Base-by-base conservation (phyloP, 2,329 filamentous ascomycete genomes). In the Alternaria ventricosa region DNA sequence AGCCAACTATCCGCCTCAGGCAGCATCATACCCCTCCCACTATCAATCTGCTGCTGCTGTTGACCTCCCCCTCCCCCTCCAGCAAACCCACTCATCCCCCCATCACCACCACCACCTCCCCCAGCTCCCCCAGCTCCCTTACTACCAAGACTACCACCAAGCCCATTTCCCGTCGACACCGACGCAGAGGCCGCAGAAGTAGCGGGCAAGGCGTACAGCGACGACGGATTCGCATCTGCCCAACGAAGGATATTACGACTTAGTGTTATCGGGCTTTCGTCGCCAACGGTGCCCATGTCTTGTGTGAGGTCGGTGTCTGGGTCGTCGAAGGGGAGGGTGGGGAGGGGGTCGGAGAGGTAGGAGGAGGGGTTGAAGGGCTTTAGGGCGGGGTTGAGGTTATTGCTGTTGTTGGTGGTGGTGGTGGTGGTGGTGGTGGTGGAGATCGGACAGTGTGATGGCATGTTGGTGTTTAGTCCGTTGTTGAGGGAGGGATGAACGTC, bases 181-280 rank as follows among this genome's bases (percentile, higher is more conserved):
- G 20, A 36, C 10, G 49, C 30, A 10, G 47, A 33, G 15, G 28
- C 30, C 20, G 49, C 30, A 8, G 23, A 30, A 53, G 49, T 33
- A 36, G 49, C 28, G 9, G 36, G 18, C 11, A 60, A 49, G 3
- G 60, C 51, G 15, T 50, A 66, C 4, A 60, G n/a, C 1, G 62
- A 61, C 5, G 71, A 66, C 1, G 75, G 71, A 53, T 80, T 76
- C 3, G 75, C 74, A 49, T 80, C 76, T 1, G 76, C 79, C 75
- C 79, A 81, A 41, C 79, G 73, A 2, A 81, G 72, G 41, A 81
- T 81, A 55, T 79, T 77, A 18, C 79, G 66, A 57, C 75, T 80
- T 5, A 81, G 68, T 0, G 75, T 75, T 36, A 80, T 71, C 4
- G 78, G 76, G 45, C 73, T 78, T 51, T 69, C 64, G 36, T 66